These are phyloP conservation scores for Buddleja alternifolia DNA, from an alignment of 257 asterid species.

Conservation along the genomic window DNA sequence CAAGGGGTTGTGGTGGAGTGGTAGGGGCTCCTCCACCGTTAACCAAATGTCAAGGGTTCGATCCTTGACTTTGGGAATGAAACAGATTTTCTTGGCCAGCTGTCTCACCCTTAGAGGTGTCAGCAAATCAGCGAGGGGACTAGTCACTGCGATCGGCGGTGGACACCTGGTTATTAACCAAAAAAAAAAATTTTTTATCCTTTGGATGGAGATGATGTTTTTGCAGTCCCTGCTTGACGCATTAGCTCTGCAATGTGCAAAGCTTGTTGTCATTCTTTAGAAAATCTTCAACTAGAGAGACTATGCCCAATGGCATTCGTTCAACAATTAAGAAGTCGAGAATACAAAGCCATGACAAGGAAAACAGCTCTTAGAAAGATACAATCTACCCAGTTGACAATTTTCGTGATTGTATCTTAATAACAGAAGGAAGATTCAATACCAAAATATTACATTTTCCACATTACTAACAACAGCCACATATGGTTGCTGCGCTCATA, in stretches of 20 bases:
- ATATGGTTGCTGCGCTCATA: too few relatives aligned
- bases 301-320: not conserved
- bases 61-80: too few relatives aligned
- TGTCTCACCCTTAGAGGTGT: too few relatives aligned
- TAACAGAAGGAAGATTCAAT: not conserved
- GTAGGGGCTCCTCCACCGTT: too few relatives aligned
- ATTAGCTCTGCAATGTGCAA: constrained; percentile 65
- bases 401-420: too few relatives aligned
- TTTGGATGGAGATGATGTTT: constrained; percentile 85
- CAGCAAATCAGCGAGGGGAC: too few relatives aligned
- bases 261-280: constrained; percentile 18
- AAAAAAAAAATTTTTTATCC: constrained; percentile 58
- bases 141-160: too few relatives aligned
- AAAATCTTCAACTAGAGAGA: constrained; percentile 22
- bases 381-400: not conserved
- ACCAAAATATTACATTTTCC: not conserved
- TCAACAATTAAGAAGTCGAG: not conserved
- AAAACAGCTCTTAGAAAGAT: not conserved
- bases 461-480: too few relatives aligned
- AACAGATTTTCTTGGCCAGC: too few relatives aligned
- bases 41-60: too few relatives aligned
- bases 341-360: not conserved
- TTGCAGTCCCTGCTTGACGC: constrained; percentile 79
- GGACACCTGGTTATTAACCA: too few relatives aligned
- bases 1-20: too few relatives aligned